Conservation (phyloP, 2,329 filamentous ascomycete genomes). For the Domatiomyces globalis region DNA sequence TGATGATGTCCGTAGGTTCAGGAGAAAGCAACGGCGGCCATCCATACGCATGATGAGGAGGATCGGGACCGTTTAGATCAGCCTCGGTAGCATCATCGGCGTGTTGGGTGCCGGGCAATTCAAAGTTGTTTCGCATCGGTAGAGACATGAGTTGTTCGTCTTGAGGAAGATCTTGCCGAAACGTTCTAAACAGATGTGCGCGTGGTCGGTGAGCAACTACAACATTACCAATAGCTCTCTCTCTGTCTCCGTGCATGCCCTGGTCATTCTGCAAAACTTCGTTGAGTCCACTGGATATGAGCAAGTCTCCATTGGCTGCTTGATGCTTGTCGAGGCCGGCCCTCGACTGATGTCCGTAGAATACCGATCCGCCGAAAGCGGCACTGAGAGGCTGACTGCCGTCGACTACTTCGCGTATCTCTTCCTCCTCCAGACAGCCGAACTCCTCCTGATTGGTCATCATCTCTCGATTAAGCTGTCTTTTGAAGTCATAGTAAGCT, state of each 20-base stretch:
- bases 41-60: conserved; percentile 12
- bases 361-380: conserved; percentile 56
- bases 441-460: conserved; percentile 65
- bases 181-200: conserved; percentile 10
- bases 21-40: conserved; percentile 9
- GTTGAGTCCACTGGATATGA: conserved; percentile 39
- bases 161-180: conserved; percentile 7
- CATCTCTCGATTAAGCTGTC: conserved; percentile 76
- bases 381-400: conserved; percentile 67
- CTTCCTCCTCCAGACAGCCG: conserved; percentile 56
- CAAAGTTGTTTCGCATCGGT: conserved; percentile 6
- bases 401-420: conserved; percentile 61
- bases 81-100: conserved; percentile 8
- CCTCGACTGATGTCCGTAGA: conserved; percentile 46
- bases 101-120: conserved; percentile 5
- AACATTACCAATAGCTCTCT: conserved; percentile 44
- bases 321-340: conserved; percentile 53
- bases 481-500: conserved; percentile 81
- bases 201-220: conserved; percentile 14
- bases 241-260: conserved; percentile 46
- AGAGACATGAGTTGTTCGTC: conserved; percentile 11
- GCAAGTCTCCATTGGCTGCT: conserved; percentile 48
- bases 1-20: conserved; percentile 25
- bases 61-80: conserved; percentile 8
- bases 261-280: conserved; percentile 46